Conservation (phyloP, 2,329 filamentous ascomycete species). For the Arthrobotrys entomopaga region DNA sequence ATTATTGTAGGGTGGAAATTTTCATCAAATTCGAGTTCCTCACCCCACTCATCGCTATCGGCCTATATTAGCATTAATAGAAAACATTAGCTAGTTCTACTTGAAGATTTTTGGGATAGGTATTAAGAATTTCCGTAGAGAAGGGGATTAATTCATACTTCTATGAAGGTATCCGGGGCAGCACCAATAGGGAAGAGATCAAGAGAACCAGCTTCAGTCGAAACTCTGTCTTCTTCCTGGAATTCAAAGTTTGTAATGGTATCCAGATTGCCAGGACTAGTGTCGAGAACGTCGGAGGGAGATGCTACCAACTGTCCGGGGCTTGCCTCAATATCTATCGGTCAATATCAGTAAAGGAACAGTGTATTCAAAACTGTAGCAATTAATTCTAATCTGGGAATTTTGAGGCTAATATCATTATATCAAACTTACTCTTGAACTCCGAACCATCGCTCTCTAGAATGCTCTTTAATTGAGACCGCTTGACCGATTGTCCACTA, state of each 20-base stretch:
- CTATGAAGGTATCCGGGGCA: neutral
- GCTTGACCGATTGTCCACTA: conserved; percentile 5
- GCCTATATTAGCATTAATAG: neutral
- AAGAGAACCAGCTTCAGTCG: neutral
- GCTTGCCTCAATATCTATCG: conserved; percentile 17
- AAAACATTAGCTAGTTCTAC: neutral
- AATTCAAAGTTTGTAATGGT: neutral
- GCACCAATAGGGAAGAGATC: neutral
- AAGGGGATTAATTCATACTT: neutral
- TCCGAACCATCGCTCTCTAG: conserved; percentile 16
- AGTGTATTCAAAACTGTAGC: too few relatives aligned
- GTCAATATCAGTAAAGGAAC: too few relatives aligned
- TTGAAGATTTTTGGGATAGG: neutral
- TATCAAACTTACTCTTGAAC: conserved; percentile 17
- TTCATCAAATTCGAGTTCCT: neutral
- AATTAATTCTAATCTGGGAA: too few relatives aligned
- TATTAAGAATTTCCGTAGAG: neutral
- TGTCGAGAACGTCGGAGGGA: neutral
- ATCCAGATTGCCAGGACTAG: neutral
- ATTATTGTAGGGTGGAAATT: neutral
- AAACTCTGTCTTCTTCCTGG: neutral
- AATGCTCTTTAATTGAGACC: conserved; percentile 14
- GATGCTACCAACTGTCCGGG: conserved; percentile 14
- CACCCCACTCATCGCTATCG: neutral
- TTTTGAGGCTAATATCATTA: too few relatives aligned